Base-by-base conservation (phyloP, 1,284 basidiomycete genomes). In the Puccinia hordei region DNA sequence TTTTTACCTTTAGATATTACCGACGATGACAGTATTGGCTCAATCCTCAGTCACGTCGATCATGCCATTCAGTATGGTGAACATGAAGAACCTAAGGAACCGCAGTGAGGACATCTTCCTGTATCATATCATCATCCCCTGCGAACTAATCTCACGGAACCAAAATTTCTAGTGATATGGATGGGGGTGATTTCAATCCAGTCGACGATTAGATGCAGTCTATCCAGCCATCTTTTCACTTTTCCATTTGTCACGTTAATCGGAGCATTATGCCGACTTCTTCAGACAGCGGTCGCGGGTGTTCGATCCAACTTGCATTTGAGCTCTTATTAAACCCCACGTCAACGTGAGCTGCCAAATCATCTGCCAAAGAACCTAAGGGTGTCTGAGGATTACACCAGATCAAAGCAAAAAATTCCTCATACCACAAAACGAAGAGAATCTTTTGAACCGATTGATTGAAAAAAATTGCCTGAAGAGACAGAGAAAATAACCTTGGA, bases 1-100 rank as follows among this genome's bases (percentile, higher is more conserved):
- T 99, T 99, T 88, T 87, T 99, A 55, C 95, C 97, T 0, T 89
- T 99, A 63, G 94, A 99, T 86, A 90, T 98, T 72, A 92, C 93
- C 2, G 90, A 91, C 82, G 90, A 95, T 73, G 94, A 98, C 83
- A 95, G 93, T 12, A 88, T 99, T 71, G 93, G 94, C 84, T 91
- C 90, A 0, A 91, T 98, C 17, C 89, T 99, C 72, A 95, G 93
- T 85, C 95, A 98, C 85, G 92, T 99, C 81, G 97, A 99, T 87
- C 95, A 95, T 84, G 92, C 94, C 82, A 93, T 98, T 90, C 84
- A 85, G 81, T 85, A 80, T 66, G 82, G 82, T 30, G 82, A 82
- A 80, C 82, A 83, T 65, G 84, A 84, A 78, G 84, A 85, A 74
- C 83, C 83, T 17, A 85, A 85, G 76, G 84, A 85, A 76, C 84